phyloP scores from a whole-genome alignment of 768 basidiomycete species.

The Lentinula edodes region DNA sequence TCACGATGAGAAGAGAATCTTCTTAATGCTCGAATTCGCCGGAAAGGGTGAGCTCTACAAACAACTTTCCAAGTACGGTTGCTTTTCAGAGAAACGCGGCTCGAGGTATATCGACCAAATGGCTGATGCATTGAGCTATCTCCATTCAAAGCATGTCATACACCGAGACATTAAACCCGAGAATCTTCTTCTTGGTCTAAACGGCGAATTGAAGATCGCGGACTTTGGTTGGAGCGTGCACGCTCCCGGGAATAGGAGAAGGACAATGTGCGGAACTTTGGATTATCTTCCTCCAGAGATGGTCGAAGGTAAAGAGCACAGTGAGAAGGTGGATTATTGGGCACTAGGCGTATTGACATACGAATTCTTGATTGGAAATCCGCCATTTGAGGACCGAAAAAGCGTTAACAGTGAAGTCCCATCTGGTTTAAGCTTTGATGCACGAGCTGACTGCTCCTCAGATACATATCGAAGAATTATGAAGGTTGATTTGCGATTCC shows the following conservation, averaged over 20 bases:
- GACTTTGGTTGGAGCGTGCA: slow-evolving; percentile 99
- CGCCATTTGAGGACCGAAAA: slow-evolving; percentile 80
- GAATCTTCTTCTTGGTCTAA: slow-evolving; percentile 89
- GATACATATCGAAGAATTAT: slow-evolving; percentile 91
- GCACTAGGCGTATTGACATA: slow-evolving; percentile 95
- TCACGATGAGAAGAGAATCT: slow-evolving; percentile 96
- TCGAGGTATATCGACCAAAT: slow-evolving; percentile 94
- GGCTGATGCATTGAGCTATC: slow-evolving; percentile 90
- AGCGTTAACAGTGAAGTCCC: slow-evolving; percentile 63
- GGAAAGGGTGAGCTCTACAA: slow-evolving; percentile 97
- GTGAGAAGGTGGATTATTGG: slow-evolving; percentile 91
- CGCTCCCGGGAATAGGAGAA: slow-evolving; percentile 84
- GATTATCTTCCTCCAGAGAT: slow-evolving; percentile 99
- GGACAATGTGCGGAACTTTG: slow-evolving; percentile 90
- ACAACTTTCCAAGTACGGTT: slow-evolving; percentile 80
- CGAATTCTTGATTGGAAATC: slow-evolving; percentile 67
- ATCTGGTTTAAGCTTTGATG: not conserved
- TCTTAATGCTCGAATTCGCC: slow-evolving; percentile 97
- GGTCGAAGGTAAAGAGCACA: slow-evolving; percentile 90
- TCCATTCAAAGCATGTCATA: slow-evolving; percentile 95
- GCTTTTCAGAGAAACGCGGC: slow-evolving; percentile 85
- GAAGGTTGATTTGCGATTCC: slow-evolving; percentile 75
- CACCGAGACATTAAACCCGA: slow-evolving; percentile 99
- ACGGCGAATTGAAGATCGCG: slow-evolving; percentile 95
- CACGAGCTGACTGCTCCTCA: slow-evolving; percentile 18